Percentiles rank a stretch among this genome's conserved stretches.
Evolutionary conservation across 169 alveolate genomes (phyloP).

Genomic region (Plasmodium coatneyi): DNA sequence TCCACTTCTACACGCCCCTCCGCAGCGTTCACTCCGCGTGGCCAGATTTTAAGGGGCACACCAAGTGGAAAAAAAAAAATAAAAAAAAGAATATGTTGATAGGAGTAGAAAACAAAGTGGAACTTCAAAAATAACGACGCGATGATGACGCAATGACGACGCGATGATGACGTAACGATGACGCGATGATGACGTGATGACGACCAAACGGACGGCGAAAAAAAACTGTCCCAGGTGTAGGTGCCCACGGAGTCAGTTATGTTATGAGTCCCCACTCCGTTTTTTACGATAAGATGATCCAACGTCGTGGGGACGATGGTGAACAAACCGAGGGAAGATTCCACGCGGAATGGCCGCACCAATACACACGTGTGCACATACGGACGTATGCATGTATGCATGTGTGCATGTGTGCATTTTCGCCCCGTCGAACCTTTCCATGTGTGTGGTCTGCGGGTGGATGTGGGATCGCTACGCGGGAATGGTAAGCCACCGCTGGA

Average conservation of each 20-base stretch:
- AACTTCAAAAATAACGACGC: neutral
- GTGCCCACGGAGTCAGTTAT: neutral
- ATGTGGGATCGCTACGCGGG: neutral
- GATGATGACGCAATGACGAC: neutral
- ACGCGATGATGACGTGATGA: too few species aligned
- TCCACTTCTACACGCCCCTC: neutral
- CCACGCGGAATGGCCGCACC: neutral
- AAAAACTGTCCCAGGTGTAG: neutral
- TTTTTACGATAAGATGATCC: neutral
- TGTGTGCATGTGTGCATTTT: neutral
- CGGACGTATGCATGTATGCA: neutral
- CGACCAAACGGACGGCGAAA: neutral
- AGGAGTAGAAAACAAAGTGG: neutral
- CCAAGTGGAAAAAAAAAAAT: neutral
- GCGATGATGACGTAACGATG: too few species aligned
- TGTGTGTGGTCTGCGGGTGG: neutral
- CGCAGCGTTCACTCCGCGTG: neutral
- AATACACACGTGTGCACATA: neutral
- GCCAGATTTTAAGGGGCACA: neutral
- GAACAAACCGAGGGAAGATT: neutral
- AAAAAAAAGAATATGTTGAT: neutral
- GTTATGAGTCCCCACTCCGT: neutral
- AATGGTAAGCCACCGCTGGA: neutral
- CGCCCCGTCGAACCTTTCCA: neutral
- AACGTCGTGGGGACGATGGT: neutral